Percentiles rank a stretch among this genome's conserved stretches.
These are phyloP conservation scores for Hymenoscyphus fructigenus DNA, from an alignment of 2,329 filamentous ascomycete species.

Conservation along the genomic window DNA sequence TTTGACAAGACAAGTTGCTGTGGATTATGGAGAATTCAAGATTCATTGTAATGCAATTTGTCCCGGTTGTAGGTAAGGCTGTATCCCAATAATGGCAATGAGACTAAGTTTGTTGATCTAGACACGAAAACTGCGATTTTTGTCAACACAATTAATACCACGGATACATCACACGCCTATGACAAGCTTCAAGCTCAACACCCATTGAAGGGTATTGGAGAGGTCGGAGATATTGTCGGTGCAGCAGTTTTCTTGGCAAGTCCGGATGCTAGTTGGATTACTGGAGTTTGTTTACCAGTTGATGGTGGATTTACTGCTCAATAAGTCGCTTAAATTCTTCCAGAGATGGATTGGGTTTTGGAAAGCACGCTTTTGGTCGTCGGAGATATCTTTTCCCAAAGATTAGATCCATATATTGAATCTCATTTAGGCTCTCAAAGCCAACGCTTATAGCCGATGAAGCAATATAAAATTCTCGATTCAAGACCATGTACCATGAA, in stretches of 20 bases:
- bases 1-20: slow-evolving; percentile 48
- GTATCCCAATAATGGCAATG: not conserved
- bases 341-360: too few species aligned
- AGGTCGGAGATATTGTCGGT: slow-evolving; percentile 15
- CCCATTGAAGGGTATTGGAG: slow-evolving; percentile 14
- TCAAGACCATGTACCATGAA: too few species aligned
- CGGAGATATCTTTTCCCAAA: too few species aligned
- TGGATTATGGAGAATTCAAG: slow-evolving; percentile 48
- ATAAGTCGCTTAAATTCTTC: not conserved
- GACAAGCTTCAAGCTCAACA: slow-evolving; percentile 12
- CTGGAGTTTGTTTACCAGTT: slow-evolving; percentile 17
- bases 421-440: too few species aligned
- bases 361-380: too few species aligned
- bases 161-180: slow-evolving; percentile 3
- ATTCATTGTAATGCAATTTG: slow-evolving; percentile 56
- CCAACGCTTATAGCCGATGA: too few species aligned
- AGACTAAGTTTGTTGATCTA: not conserved
- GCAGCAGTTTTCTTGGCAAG: slow-evolving; percentile 18
- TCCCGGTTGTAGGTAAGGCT: slow-evolving; percentile 44
- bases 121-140: slow-evolving; percentile 22
- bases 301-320: slow-evolving; percentile 22
- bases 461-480: too few species aligned
- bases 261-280: slow-evolving; percentile 19
- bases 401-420: too few species aligned
- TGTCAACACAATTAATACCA: slow-evolving; percentile 5